A percentile compares a stretch with the other conserved stretches of the same genome.
These are phyloP conservation scores for Kuraishia ogatae DNA, from an alignment of 805 yeast genomes.

Conservation along the genomic window DNA sequence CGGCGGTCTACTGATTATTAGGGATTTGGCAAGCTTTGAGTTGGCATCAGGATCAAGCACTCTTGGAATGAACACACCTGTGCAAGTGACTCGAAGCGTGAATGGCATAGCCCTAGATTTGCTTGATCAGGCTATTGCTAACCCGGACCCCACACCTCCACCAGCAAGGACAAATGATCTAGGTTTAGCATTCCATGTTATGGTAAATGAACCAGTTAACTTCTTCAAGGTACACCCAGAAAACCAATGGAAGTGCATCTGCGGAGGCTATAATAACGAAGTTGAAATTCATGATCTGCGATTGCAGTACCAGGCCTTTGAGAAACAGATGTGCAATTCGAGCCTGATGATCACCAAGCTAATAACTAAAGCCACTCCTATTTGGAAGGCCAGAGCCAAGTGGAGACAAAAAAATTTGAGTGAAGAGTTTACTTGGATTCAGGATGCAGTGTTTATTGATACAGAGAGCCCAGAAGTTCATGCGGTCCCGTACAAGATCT, in stretches of 20 bases:
- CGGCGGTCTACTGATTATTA: slow-evolving; percentile 14
- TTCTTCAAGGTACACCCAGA: slow-evolving; percentile 5
- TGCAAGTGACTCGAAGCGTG: neutral
- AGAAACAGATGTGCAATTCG: slow-evolving; percentile 3
- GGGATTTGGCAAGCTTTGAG: slow-evolving; percentile 10
- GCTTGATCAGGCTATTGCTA: neutral
- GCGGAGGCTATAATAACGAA: slow-evolving; percentile 9
- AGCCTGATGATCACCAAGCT: slow-evolving; percentile 11
- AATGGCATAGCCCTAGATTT: neutral
- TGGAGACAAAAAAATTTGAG: slow-evolving; percentile 3
- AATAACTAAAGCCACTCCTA: slow-evolving; percentile 12
- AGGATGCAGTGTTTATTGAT: slow-evolving; percentile 12
- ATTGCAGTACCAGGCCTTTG: slow-evolving; percentile 3
- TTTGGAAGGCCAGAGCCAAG: slow-evolving; percentile 11
- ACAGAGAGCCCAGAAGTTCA: neutral
- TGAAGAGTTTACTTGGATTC: slow-evolving; percentile 19
- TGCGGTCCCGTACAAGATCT: slow-evolving; percentile 2
- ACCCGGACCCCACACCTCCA: neutral
- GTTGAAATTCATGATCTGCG: slow-evolving; percentile 5
- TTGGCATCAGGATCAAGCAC: slow-evolving; percentile 3
- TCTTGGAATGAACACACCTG: neutral
- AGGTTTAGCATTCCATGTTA: slow-evolving; percentile 1
- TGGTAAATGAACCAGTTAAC: slow-evolving; percentile 6
- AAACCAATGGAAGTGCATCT: slow-evolving; percentile 5
- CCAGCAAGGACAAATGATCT: neutral